Conservation (phyloP, 2,329 filamentous ascomycete genomes). For the Colletotrichum acutatum region DNA sequence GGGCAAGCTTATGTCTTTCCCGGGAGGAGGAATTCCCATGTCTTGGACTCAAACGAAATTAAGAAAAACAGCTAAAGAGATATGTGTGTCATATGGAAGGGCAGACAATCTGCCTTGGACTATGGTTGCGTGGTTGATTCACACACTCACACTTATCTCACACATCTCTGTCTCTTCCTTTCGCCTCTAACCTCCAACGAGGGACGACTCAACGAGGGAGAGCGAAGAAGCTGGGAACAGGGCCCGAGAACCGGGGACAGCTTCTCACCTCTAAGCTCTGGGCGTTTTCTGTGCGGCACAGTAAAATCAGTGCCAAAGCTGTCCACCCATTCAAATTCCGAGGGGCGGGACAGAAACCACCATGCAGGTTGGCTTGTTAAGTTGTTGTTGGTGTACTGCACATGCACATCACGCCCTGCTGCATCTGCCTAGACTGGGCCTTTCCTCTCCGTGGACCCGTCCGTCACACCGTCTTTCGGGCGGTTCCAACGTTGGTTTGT, state of each 20-base stretch:
- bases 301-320: not conserved
- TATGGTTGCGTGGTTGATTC: not conserved
- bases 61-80: not conserved
- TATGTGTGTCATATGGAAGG: not conserved
- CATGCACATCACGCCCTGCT: not conserved
- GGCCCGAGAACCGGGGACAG: slow-evolving; percentile 9
- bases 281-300: not conserved
- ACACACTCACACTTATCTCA: not conserved
- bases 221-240: not conserved
- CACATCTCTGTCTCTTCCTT: not conserved
- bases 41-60: slow-evolving; percentile 4
- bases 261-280: too few species aligned
- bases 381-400: not conserved
- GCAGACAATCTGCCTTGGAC: not conserved
- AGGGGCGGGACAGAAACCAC: not conserved
- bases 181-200: not conserved
- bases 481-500: not conserved
- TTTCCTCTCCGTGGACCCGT: not conserved
- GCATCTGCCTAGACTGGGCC: not conserved
- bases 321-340: not conserved
- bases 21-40: not conserved
- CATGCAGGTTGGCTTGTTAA: not conserved
- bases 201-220: too few species aligned
- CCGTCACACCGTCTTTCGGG: slow-evolving; percentile 15
- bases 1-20: not conserved